A percentile compares a stretch with the other conserved stretches of the same genome.
phyloP scores from a whole-genome alignment of 116 monocot genomes.

The Papilionanthe hybrid region DNA sequence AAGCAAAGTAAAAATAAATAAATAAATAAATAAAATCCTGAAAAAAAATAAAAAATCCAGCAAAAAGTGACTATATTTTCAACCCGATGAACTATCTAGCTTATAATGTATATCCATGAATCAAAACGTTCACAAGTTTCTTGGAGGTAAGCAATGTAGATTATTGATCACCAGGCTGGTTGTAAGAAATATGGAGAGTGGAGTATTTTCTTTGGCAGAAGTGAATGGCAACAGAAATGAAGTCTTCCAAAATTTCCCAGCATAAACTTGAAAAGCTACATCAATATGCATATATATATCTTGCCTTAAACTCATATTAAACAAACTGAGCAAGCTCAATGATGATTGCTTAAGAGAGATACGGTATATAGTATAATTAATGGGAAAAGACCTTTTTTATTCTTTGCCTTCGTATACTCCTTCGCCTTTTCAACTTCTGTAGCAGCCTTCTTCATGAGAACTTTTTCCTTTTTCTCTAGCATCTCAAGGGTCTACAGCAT shows the following conservation, averaged over 20 bases:
- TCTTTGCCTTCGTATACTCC: slow-evolving; percentile 49
- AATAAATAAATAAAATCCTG: background rate
- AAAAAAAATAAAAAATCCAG: background rate
- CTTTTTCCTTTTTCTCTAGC: slow-evolving; percentile 54
- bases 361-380: slow-evolving; percentile 3
- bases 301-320: background rate
- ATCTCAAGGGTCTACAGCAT: slow-evolving; percentile 45
- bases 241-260: background rate
- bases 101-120: background rate
- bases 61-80: background rate
- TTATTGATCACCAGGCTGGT: background rate
- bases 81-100: background rate
- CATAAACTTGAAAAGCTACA: background rate
- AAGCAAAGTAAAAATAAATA: background rate
- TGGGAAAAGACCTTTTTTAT: slow-evolving; percentile 38
- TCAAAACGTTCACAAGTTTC: background rate
- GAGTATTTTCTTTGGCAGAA: background rate
- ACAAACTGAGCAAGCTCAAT: background rate
- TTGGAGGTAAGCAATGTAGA: background rate
- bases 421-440: slow-evolving; percentile 53
- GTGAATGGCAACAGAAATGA: background rate
- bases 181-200: background rate
- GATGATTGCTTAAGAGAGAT: background rate
- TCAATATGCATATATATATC: background rate
- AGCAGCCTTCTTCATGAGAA: slow-evolving; percentile 42